These are phyloP conservation scores for Arachis hypogaea DNA, from an alignment of 306 rosid genomes.

Conservation along the genomic window DNA sequence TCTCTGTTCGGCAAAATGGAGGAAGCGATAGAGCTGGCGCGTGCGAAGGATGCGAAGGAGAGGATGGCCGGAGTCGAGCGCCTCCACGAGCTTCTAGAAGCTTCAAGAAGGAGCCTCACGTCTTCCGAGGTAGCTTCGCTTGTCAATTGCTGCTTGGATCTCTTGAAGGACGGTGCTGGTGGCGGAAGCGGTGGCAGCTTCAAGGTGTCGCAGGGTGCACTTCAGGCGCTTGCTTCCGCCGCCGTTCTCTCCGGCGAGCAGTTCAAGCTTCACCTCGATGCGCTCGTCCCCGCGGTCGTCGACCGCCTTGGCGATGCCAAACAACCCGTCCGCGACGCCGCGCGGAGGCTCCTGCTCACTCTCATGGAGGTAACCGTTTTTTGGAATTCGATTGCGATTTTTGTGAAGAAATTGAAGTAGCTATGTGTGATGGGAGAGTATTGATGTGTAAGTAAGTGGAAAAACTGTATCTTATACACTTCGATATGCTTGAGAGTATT, in stretches of 20 bases:
- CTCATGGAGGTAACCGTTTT: conserved; percentile 80
- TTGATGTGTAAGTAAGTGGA: background rate
- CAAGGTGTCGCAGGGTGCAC: conserved; percentile 94
- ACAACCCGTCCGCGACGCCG: conserved; percentile 99
- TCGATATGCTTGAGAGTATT: too few relatives aligned
- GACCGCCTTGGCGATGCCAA: conserved; percentile 93
- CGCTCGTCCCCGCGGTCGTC: conserved; percentile 94
- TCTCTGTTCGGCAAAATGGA: conserved; percentile 54
- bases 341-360: conserved; percentile 89
- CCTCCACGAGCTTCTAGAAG: conserved; percentile 83
- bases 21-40: conserved; percentile 93
- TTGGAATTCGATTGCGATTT: background rate
- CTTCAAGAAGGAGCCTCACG: conserved; percentile 76
- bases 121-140: conserved; percentile 75
- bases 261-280: conserved; percentile 89
- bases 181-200: conserved; percentile 77
- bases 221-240: conserved; percentile 93
- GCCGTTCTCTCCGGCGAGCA: conserved; percentile 96
- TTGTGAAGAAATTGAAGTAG: background rate
- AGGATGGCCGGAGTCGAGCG: conserved; percentile 99
- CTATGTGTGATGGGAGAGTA: background rate
- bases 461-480: too few relatives aligned
- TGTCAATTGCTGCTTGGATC: conserved; percentile 91
- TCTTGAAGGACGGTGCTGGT: conserved; percentile 84
- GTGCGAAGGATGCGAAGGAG: conserved; percentile 94